Conservation (phyloP, 2,329 filamentous ascomycete species). For the Cladorrhinum sp. region DNA sequence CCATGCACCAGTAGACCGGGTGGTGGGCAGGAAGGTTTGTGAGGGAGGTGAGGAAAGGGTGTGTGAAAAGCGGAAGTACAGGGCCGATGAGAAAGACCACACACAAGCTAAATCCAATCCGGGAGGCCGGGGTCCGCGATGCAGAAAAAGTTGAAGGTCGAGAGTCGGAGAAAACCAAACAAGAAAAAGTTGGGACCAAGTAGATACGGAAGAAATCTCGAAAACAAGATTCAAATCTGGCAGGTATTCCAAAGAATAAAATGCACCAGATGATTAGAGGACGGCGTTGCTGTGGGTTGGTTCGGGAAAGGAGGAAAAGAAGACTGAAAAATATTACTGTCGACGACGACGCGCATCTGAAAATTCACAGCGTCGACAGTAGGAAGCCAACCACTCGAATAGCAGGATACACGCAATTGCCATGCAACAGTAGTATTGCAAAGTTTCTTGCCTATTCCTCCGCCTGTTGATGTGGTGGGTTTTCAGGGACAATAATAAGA, state of each 20-base stretch:
- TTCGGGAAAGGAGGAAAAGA: background rate
- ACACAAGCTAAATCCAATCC: background rate
- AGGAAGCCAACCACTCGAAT: background rate
- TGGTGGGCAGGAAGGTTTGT: background rate
- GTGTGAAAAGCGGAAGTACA: slow-evolving; percentile 1
- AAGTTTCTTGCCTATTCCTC: background rate
- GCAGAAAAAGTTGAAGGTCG: background rate
- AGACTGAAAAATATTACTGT: background rate
- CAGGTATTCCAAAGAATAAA: background rate
- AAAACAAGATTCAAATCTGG: background rate
- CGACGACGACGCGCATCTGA: background rate
- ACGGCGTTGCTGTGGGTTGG: background rate
- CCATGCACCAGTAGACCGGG: background rate
- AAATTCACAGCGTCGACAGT: background rate
- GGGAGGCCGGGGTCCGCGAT: background rate
- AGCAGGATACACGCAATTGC: background rate
- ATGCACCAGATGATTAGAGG: background rate
- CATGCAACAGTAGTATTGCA: background rate
- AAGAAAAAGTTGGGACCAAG: background rate
- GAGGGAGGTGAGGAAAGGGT: background rate
- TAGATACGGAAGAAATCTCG: background rate
- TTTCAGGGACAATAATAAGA: slow-evolving; percentile 1
- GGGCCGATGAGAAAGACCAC: slow-evolving; percentile 2
- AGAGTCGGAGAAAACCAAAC: background rate
- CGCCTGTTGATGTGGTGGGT: background rate